Base-by-base conservation (phyloP, 257 asterid genomes). In the Solanum lycopersicoides region DNA sequence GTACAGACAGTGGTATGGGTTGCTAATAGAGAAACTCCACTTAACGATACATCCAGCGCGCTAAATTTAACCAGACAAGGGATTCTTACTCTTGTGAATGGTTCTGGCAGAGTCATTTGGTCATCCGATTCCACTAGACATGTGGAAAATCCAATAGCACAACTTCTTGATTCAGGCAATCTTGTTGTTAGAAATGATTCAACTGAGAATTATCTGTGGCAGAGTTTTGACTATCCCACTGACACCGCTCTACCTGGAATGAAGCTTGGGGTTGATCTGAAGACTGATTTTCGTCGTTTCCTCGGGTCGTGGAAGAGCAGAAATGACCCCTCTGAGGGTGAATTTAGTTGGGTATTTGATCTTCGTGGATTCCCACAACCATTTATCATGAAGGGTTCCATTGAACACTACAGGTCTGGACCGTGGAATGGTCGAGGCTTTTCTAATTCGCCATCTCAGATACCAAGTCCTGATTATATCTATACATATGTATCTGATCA, bases 171-270 rank as follows among this genome's bases (percentile, higher is more conserved):
- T 85, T 77, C 77, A 20, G 95, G 93, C 37, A 91, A 91, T 84
- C 89, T 91, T 42, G 89, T 91, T 13, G 59, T 91, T 86, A 82
- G 66, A 87, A 68, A 74, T 50, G 60, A 50, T 80, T 83, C 72
- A 25, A 9, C 41, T 32, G 86, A 74, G 6, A 32, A 37, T 35
- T 83, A 88, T 37, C 32, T 83, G 56, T 91, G 92, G 94, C 90
- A 92, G 86, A 91, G 93, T 86, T 92, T 92, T 87, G 94, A 92
- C 44, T 59, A 88, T 83, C 94, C 91, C 1, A 34, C 80, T 66
- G 92, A 91, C 85, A 91, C 93, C 25, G 59, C 89, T 14, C 39
- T 92, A 30, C 92, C 92, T 4, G 92, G 93, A 34, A 89, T 92
- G 91, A 92, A 92, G 89, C 86, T 90, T 2, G 94, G 94, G 9